Percentiles rank a stretch among this genome's conserved stretches.
Conservation (phyloP, 2,329 filamentous ascomycete species). For the Teratosphaeriaceae sp. region DNA sequence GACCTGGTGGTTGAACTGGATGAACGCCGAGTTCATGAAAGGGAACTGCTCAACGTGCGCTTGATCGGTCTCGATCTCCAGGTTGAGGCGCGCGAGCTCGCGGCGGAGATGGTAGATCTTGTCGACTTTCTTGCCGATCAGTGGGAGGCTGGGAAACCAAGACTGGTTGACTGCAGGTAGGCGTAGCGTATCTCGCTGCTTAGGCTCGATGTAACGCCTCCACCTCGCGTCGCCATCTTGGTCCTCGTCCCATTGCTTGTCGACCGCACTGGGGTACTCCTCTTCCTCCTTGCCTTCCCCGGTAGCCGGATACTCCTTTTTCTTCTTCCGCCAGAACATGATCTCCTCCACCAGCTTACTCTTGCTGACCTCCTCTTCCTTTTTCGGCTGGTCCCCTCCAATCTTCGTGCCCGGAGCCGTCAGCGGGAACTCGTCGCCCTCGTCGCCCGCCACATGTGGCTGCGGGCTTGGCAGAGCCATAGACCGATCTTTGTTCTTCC, state of each 20-base stretch:
- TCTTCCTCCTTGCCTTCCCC: conserved; percentile 17
- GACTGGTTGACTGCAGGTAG: conserved; percentile 54
- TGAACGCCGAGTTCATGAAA: conserved; percentile 12
- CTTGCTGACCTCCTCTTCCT: conserved; percentile 12
- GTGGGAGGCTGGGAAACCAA: conserved; percentile 73
- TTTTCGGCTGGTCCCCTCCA: conserved; percentile 3
- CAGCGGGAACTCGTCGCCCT: conserved; percentile 23
- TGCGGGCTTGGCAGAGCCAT: conserved; percentile 39
- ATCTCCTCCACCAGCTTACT: conserved; percentile 26
- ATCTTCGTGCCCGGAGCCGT: conserved; percentile 6
- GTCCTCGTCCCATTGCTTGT: conserved; percentile 55
- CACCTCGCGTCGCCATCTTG: conserved; percentile 63
- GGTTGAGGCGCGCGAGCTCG: conserved; percentile 11
- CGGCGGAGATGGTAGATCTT: conserved; percentile 11
- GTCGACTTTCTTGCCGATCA: conserved; percentile 65
- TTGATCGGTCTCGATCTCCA: conserved; percentile 10
- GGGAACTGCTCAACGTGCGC: conserved; percentile 11
- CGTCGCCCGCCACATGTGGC: conserved; percentile 29
- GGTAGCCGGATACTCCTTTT: conserved; percentile 11
- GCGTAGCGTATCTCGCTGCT: conserved; percentile 78
- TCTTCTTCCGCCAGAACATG: conserved; percentile 25
- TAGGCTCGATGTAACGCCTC: conserved; percentile 74
- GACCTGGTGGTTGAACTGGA: conserved; percentile 14
- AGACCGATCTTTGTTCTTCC: conserved; percentile 28
- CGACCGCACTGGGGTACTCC: conserved; percentile 57